Evolutionary conservation across 1,139 yeast genomes (phyloP), one percentile per base, ranked within the genome.

Genomic region (Debaryomyces fabryi): DNA sequence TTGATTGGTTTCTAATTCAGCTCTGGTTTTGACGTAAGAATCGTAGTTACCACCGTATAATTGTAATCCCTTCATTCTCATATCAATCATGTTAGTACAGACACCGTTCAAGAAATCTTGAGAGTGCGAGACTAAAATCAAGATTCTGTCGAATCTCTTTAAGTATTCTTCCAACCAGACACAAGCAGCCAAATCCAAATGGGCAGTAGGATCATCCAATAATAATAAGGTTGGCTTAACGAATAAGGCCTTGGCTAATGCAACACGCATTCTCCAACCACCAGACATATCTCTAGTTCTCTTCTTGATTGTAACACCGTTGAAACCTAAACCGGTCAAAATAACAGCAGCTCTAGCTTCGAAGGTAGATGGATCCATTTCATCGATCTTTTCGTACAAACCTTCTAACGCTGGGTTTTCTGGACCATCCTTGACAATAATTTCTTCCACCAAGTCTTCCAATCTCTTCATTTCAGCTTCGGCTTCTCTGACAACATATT

Each of bases 71-170:
- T 83, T 82, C 72, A 80, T 58, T 77, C 99, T 86, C 97, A 95
- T 92, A 73, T 93, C 99, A 63, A 93, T 83, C 97, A 93, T 95
- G 76, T 92, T 93, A 58, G 95, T 78, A 81, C 99, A 95, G 50
- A 93, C 99, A 75, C 98, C 97, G 74, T 93, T 95, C 66, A 93
- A 81, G 96, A 93, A 93, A 87, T 93, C 99, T 79, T 91, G 97
- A 45, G 99, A 93, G 77, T 93, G 99, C 27, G 99, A 93, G 54
- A 93, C 98, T 59, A 93, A 80, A 47, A 93, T 93, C 72, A 95
- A 82, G 55, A 91, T 92, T 71, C 96, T 85, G 72, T 92, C 97
- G 71, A 86, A 93, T 70, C 92, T 81, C 80, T 91, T 92, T 67
- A 93, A 82, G 74, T 93, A 93, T 76, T 92, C 98, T 82, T 93